Evolutionary conservation across 2,329 filamentous ascomycete species (phyloP), one percentile per base, ranked within the genome.

Genomic region (Ophiocordyceps camponoti-leonardi): DNA sequence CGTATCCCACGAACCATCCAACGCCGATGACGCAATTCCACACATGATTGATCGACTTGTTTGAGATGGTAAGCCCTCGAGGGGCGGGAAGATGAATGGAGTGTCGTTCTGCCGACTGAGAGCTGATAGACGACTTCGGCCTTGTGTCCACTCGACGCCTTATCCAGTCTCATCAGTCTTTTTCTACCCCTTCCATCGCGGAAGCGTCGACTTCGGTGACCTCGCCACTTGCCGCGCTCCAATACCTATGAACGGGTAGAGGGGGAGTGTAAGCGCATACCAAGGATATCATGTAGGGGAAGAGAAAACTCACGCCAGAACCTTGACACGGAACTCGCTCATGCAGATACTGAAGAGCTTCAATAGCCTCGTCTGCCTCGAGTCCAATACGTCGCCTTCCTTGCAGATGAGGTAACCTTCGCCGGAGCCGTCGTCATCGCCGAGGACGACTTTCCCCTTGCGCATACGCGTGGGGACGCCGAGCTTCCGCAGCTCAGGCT

Each of bases 261-360:
- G 22, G 22, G 22, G 22, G 13, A 11, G 23, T 7, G 13, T 18
- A 10, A 45, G 39, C 42, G 46, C 42, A 20, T 35, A 12, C 42
- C 19, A 51, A 45, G 46, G 40, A 12, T 16, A 14, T 10, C 14
- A 23, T 11, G 11, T 1, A 23, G 11, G 18, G n/a, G 41, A 18
- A 8, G 31, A 33, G 19, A 50, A 39, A 41, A 70, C 73, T 62
- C 73, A 82, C 58, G 87, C 88, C 62, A 83, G 67, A 52, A 94
- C 67, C 56, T 79, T 73, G 48, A 98, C 79, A 61, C 73, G 81
- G 68, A 98, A 98, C 67, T 96, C 87, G 48, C 86, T 85, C 65
- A 92, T 77, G 50, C 84, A 86, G 47, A 95, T 77, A 45, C 86
- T 83, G 66, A 98, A 96, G 56, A 94, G 72, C 76, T 96, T 96